Evolutionary conservation across 2,329 filamentous ascomycete species (phyloP).

Genomic region (Diaporthe citri): DNA sequence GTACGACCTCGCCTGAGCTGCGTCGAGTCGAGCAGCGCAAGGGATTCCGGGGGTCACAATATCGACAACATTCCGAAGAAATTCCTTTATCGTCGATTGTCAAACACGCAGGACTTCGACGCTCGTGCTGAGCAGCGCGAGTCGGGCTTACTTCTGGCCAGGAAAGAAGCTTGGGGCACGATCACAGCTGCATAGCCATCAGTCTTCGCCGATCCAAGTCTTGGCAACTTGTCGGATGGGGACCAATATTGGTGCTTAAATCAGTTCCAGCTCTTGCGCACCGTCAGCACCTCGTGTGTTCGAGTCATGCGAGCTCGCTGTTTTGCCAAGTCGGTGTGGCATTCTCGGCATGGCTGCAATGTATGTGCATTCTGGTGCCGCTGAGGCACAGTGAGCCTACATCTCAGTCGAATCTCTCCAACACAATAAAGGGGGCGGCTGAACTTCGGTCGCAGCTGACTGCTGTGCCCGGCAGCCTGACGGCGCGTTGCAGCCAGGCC

Average conservation of each 20-base stretch:
- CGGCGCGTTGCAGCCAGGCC: neutral
- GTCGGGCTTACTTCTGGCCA: neutral
- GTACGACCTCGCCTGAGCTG: neutral
- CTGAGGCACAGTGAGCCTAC: neutral
- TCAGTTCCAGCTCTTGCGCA: neutral
- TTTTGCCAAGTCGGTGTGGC: neutral
- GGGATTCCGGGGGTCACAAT: neutral
- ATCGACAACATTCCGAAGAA: too few species aligned
- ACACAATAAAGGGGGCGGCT: neutral
- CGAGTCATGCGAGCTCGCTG: neutral
- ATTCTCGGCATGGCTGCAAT: neutral
- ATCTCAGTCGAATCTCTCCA: neutral
- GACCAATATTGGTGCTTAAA: neutral
- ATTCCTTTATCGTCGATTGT: too few species aligned
- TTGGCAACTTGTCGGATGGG: neutral
- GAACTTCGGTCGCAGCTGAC: neutral
- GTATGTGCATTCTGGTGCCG: too few species aligned
- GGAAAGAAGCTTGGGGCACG: neutral
- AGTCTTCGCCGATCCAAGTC: too few species aligned
- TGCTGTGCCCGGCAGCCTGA: neutral
- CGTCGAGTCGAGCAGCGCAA: neutral
- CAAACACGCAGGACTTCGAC: neutral
- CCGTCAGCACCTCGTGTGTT: neutral
- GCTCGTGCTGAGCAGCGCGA: neutral
- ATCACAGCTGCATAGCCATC: neutral